Base-by-base conservation (phyloP, 257 asterid genomes). In the Dorcoceras hygrometricum region DNA sequence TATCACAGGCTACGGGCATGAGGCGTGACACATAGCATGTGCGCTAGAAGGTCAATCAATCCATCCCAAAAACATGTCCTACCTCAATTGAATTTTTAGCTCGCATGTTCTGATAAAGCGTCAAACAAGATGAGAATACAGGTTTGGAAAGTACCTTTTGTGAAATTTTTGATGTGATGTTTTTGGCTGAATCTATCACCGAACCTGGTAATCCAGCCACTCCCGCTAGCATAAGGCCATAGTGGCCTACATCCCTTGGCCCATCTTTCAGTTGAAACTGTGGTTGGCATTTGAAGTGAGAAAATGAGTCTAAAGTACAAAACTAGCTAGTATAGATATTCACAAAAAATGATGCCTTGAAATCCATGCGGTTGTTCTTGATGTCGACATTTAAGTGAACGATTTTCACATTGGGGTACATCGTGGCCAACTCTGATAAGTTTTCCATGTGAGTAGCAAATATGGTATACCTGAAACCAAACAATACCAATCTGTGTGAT, bases 221-320 rank as follows among this genome's bases (percentile, higher is more conserved):
- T 69, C 88, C 87, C 23, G 98, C 97, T 78, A 93, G 75, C 96
- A 87, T 86, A 65, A 93, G 96, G 70, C 97, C 98, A 63, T 93
- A 93, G 82, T 93, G 98, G 31, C 96, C 85, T 4, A 90, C 85
- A 53, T 85, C 84, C 20, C 89, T 79, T 26, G 88, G 84, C 58
- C 97, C 98, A 70, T 93, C 98, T 80, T 86, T 90, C 80, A 93
- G 80, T 79, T 75, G 94, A 83, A 89, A 93, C 98, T 92, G n/a
- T n/a, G 82, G 70, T 51, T 19, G 57, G 25, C 66, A 69, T 71
- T 62, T 59, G 12, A 65, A 16, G 58, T 67, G 65, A 36, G 70
- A 76, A 66, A 24, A 66, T 6, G 18, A 64, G 59, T 55, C 59
- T 34, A 24, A 29, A 23, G 25, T 5, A 50, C 25, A 20, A 19